A percentile compares a stretch with the other conserved stretches of the same genome.
phyloP scores from a whole-genome alignment of 371 early-diverging fungal genomes.

The Mortierella sp. region DNA sequence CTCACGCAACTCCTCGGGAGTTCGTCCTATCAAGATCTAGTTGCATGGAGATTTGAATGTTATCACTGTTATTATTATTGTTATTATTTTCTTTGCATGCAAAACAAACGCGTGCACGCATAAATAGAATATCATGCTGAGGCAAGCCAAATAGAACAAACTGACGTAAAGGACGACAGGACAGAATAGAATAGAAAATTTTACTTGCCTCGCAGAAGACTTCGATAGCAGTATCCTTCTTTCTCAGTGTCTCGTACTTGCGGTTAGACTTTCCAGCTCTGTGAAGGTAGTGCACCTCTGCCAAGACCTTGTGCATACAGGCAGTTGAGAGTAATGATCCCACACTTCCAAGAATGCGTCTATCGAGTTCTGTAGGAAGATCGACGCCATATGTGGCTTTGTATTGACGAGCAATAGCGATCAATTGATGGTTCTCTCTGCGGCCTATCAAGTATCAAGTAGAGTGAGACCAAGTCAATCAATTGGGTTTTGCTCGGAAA shows the following conservation, averaged over 20 bases:
- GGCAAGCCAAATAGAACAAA: not conserved
- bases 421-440: conserved; percentile 44
- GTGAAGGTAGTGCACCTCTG: conserved; percentile 34
- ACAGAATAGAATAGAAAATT: no score
- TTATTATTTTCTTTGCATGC: not conserved
- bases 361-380: conserved; percentile 36
- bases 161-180: no score
- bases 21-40: conserved; percentile 49
- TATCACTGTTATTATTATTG: no score
- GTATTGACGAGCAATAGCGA: conserved; percentile 50
- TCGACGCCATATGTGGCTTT: conserved; percentile 31
- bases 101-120: not conserved
- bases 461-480: not conserved
- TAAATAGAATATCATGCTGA: no score
- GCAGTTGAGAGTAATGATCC: conserved; percentile 36
- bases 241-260: conserved; percentile 43
- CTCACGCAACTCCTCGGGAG: conserved; percentile 39
- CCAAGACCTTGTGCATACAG: conserved; percentile 45
- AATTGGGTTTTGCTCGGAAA: conserved; percentile 3
- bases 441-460: conserved; percentile 30
- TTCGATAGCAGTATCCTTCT: conserved; percentile 47
- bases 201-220: conserved; percentile 45
- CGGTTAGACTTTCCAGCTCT: conserved; percentile 46
- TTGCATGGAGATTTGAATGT: not conserved
- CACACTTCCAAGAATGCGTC: conserved; percentile 41